A percentile compares a stretch with the other conserved stretches of the same genome.
phyloP scores from a whole-genome alignment of 2,329 filamentous ascomycete genomes.

The Biscogniauxia sp. region DNA sequence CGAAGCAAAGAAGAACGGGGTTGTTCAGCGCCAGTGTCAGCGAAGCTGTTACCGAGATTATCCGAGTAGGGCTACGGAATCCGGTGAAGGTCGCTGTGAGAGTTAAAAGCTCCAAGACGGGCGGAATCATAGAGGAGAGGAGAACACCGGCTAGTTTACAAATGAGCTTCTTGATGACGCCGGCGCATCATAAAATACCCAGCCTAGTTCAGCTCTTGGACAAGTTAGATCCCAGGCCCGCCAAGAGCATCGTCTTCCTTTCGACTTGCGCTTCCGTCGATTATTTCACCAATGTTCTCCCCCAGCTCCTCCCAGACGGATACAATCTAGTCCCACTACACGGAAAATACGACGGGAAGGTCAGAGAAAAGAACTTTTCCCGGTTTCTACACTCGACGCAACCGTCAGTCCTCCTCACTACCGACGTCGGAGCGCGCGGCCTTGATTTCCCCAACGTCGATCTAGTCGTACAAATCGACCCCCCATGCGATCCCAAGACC shows the following conservation, averaged over 20 bases:
- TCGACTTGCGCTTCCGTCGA: constrained; percentile 94
- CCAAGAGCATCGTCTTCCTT: constrained; percentile 86
- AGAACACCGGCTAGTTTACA: constrained; percentile 89
- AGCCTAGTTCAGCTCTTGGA: constrained; percentile 69
- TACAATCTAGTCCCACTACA: constrained; percentile 79
- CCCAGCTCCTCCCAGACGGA: constrained; percentile 64
- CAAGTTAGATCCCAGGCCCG: constrained; percentile 68
- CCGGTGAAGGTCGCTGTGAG: constrained; percentile 94
- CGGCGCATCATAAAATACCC: constrained; percentile 77
- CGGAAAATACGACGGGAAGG: constrained; percentile 85
- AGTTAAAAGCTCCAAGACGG: constrained; percentile 71
- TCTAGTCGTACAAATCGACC: constrained; percentile 85
- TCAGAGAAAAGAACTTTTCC: constrained; percentile 83
- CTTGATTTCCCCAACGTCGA: constrained; percentile 92
- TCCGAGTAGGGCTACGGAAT: constrained; percentile 87
- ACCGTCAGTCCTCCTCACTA: constrained; percentile 83
- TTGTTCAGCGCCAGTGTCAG: constrained; percentile 95
- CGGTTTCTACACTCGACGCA: constrained; percentile 73
- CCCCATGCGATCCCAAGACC: constrained; percentile 80
- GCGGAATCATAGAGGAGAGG: constrained; percentile 70
- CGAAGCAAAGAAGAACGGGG: constrained; percentile 90
- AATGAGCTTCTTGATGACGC: constrained; percentile 78
- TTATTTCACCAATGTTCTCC: constrained; percentile 83
- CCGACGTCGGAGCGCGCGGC: constrained; percentile 86
- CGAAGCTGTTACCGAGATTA: constrained; percentile 89